Base-by-base conservation (phyloP, 2,329 filamentous ascomycete species). In the Xylariaceae sp. region DNA sequence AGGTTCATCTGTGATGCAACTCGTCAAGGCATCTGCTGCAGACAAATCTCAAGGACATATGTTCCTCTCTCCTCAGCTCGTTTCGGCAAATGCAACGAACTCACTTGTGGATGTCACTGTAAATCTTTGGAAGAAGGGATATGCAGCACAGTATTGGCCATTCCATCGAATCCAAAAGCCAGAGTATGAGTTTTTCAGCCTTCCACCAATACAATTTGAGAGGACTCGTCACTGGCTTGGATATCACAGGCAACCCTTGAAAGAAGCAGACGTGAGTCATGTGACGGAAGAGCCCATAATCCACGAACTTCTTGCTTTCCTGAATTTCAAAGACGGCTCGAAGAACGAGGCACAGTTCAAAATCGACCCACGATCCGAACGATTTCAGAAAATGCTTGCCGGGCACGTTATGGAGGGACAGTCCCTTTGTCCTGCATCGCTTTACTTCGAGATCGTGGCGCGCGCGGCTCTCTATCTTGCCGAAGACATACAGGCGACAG, bases 181-280 rank as follows among this genome's bases (percentile, higher is more conserved):
- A 2, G 50, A 59, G 0, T 65, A 64, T 41, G 39, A 42, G 2
- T 48, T 41, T 1, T 2, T 69, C 1, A 36, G 57, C 17, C 51
- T 71, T 1, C 70, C 69, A 5, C 63, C 68, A 1, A 71, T 71
- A 51, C 70, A 71, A 43, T 71, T 72, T 40, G 63, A 68, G 38
- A 66, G 66, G 48, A 55, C 54, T 0, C 41, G 47, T 2, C 67
- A 71, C 40, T 72, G 69, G 69, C 42, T 58, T 5, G 44, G 42
- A 42, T 41, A 36, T 14, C 34, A 51, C n/a, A 17, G 31, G 34
- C 39, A 40, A 34, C n/a, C 28, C 7, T 43, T 33, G 33, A 41
- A 42, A 2, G 51, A 50, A 31, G 43, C 31, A 10, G 17, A 46
- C 40, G 16, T 34, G 42, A 28, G 46, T 44, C 33, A 36, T 36